A percentile compares a stretch with the other conserved stretches of the same genome.
Conservation (phyloP, 352 stramenopile species). For the Globisporangium paroecandrum region DNA sequence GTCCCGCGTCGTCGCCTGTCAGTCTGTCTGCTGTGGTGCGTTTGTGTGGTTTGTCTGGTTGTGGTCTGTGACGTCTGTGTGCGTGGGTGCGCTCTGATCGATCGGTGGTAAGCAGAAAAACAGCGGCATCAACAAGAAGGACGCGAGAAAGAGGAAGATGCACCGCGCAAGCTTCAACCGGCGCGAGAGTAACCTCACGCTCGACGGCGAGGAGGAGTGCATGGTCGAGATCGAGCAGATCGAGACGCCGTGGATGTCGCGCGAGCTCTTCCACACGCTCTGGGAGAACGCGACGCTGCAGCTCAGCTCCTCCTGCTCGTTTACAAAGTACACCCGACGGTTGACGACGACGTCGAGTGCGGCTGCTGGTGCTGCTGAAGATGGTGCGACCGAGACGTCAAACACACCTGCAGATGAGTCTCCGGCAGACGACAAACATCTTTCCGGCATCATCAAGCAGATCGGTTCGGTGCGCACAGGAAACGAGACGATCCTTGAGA, state of each 20-base stretch:
- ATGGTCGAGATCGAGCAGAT: slow-evolving; percentile 33
- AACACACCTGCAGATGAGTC: background rate
- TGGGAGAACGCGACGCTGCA: slow-evolving; percentile 56
- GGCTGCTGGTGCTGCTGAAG: slow-evolving; percentile 5
- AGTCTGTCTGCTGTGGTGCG: background rate
- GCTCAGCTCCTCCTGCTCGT: slow-evolving; percentile 56
- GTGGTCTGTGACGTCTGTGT: background rate
- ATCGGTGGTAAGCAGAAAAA: background rate
- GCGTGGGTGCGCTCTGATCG: background rate
- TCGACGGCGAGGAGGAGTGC: slow-evolving; percentile 50
- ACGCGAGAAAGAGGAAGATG: background rate
- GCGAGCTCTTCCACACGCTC: slow-evolving; percentile 60
- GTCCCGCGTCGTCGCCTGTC: background rate
- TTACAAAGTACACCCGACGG: slow-evolving; percentile 31
- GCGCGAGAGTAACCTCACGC: slow-evolving; percentile 68
- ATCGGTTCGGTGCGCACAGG: slow-evolving; percentile 13
- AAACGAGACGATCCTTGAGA: slow-evolving; percentile 20
- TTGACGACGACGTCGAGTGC: background rate
- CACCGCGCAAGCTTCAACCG: slow-evolving; percentile 20
- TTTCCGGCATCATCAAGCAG: background rate
- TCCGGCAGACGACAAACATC: background rate
- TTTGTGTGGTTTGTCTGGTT: background rate
- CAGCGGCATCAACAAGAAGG: background rate
- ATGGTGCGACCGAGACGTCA: background rate
- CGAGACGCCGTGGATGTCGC: slow-evolving; percentile 59